Base-by-base conservation (phyloP, 768 basidiomycete genomes). In the Boletellus ananas region DNA sequence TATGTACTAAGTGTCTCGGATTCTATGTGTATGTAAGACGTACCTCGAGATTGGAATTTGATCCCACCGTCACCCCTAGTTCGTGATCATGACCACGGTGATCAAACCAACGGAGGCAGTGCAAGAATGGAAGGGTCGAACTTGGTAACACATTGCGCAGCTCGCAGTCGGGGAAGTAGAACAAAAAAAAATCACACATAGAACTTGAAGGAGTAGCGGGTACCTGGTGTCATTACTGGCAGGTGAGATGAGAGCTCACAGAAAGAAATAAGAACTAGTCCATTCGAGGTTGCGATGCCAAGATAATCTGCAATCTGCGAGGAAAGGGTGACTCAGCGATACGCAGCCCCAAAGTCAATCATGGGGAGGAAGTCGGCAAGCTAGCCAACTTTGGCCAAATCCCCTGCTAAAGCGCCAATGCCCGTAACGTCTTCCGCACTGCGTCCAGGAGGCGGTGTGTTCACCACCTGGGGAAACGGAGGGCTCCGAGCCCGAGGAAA, bases 161-260 rank as follows among this genome's bases (percentile, higher is more conserved):
- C 18, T 38, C 36, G 4, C 36, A 37, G 38, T 23, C 10, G 20
- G 20, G 11, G 11, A 12, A 39, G 36, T 17, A 37, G 40, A 43
- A 43, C n/a, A 6, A 29, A 29, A 29, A 29, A 29, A 43, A 11
- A 17, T 29, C 37, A 8, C 41, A 42, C 11, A 9, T 14, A 21
- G 37, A 21, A 25, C 8, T 40, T 18, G 37, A 38, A 38, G 37
- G 21, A 21, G 13, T n/a, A n/a, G n/a, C n/a, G n/a, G n/a, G n/a
- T n/a, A 10, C 18, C 8, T 4, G 8, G 8, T 27, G 25, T 27
- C 25, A n/a, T n/a, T n/a, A n/a, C n/a, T 84, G 4, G 75, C 73
- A 39, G 78, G 10, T 11, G 29, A 29, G 8, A 29, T 2, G 10
- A 7, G 29, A 29, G 29, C 10, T 3, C 8, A 7, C 7, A 29